These are phyloP conservation scores for Elsinoe fawcettii DNA, from an alignment of 2,329 filamentous ascomycete genomes.

Conservation along the genomic window DNA sequence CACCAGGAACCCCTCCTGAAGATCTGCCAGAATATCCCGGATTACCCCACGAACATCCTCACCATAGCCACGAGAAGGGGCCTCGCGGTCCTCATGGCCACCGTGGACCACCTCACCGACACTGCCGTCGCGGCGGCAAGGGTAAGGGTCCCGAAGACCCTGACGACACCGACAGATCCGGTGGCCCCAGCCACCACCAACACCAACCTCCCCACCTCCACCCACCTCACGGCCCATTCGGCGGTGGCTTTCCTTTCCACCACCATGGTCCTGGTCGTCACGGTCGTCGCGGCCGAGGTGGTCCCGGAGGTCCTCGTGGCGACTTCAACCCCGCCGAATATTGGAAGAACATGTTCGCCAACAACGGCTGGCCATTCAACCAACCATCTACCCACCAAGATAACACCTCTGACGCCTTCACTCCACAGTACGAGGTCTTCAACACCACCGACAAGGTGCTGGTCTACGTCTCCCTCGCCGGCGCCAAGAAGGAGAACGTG, in stretches of 20 bases:
- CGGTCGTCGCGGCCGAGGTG: conserved; percentile 11
- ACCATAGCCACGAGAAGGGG: conserved; percentile 6
- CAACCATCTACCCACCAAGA: conserved; percentile 29
- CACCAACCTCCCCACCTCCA: not conserved
- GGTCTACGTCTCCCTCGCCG: conserved; percentile 66
- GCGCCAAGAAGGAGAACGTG: conserved; percentile 70
- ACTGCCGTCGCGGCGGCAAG: not conserved
- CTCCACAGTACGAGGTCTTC: conserved; percentile 65
- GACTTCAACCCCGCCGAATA: conserved; percentile 10
- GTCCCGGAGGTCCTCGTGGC: conserved; percentile 3
- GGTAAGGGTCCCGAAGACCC: conserved; percentile 11
- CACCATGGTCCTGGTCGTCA: conserved; percentile 8
- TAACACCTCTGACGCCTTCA: conserved; percentile 38
- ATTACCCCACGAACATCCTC: conserved; percentile 11
- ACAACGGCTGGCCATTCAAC: conserved; percentile 21
- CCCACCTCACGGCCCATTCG: not conserved
- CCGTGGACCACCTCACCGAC: not conserved
- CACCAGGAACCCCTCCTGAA: conserved; percentile 21
- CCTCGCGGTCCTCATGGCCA: conserved; percentile 1
- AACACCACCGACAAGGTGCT: conserved; percentile 57
- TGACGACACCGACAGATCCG: not conserved
- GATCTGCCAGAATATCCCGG: conserved; percentile 21
- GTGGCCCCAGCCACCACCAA: not conserved
- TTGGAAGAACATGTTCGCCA: not conserved
- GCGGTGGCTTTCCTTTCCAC: not conserved